A percentile compares a stretch with the other conserved stretches of the same genome.
These are phyloP conservation scores for Boletus rubropictus DNA, from an alignment of 768 basidiomycete species.

Conservation along the genomic window DNA sequence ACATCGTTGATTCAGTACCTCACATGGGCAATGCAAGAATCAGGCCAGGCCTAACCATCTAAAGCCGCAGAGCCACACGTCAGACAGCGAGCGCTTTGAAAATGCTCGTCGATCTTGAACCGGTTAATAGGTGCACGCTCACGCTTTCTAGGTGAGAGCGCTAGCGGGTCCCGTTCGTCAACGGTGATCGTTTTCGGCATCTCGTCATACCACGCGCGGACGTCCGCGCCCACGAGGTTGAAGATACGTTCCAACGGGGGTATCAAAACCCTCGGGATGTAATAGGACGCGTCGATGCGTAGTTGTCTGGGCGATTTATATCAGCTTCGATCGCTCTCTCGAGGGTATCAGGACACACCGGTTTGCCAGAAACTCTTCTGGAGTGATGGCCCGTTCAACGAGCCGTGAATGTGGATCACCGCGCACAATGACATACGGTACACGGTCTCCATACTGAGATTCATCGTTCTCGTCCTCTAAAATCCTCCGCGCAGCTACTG, in stretches of 20 bases:
- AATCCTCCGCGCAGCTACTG: constrained; percentile 74
- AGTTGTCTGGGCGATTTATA: constrained; percentile 42
- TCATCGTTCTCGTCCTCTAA: constrained; percentile 74
- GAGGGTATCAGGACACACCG: constrained; percentile 37
- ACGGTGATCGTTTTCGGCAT: constrained; percentile 62
- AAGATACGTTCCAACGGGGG: constrained; percentile 89
- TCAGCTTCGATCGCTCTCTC: not conserved
- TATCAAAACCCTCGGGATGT: constrained; percentile 81
- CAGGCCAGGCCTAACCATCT: constrained; percentile 39
- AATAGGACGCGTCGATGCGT: constrained; percentile 82
- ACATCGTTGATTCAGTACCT: not conserved
- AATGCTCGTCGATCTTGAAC: constrained; percentile 69
- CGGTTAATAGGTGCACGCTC: constrained; percentile 31
- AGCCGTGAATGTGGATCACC: constrained; percentile 60
- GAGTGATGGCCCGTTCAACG: constrained; percentile 71
- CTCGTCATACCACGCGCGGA: constrained; percentile 78
- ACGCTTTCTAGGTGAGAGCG: constrained; percentile 34
- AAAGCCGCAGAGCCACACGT: constrained; percentile 54
- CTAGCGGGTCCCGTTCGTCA: constrained; percentile 32
- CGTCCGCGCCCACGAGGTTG: constrained; percentile 84
- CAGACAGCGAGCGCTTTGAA: constrained; percentile 63
- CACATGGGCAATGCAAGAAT: not conserved
- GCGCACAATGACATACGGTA: constrained; percentile 81
- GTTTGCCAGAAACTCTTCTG: constrained; percentile 61
- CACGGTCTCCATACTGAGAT: constrained; percentile 87